Conservation (phyloP, 495 filamentous ascomycete genomes). For the Penicillium psychrofluorescens region DNA sequence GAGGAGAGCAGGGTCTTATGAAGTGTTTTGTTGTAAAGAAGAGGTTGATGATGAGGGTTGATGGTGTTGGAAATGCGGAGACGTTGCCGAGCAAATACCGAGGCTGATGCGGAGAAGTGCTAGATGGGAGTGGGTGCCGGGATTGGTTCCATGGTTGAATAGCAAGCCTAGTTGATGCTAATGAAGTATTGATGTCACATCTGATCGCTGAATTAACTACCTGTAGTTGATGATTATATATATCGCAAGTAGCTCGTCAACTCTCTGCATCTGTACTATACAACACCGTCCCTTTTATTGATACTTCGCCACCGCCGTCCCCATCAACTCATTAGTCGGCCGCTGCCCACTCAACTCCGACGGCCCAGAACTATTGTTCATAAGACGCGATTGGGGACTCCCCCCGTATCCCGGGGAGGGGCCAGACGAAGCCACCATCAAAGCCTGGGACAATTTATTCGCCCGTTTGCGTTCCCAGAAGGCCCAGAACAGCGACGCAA, state of each 20-base stretch:
- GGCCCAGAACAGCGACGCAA: conserved; percentile 21
- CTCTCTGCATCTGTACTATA: no score
- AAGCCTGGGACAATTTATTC: conserved; percentile 1
- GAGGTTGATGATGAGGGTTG: background rate
- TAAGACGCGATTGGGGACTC: background rate
- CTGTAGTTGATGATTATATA: no score
- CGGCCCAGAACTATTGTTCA: conserved; percentile 1
- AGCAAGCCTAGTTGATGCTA: no score
- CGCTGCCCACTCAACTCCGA: conserved; percentile 4
- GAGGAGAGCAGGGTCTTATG: background rate
- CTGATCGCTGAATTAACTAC: no score
- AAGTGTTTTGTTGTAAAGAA: background rate
- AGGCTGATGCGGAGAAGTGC: conserved; percentile 18
- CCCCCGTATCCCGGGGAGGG: background rate
- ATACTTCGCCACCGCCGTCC: background rate
- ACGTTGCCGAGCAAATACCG: conserved; percentile 14
- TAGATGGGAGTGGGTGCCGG: background rate
- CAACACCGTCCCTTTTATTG: no score
- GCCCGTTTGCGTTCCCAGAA: conserved; percentile 17
- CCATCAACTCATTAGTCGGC: conserved; percentile 7
- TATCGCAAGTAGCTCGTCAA: no score
- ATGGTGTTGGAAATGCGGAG: conserved; percentile 13
- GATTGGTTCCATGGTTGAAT: no score
- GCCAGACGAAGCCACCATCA: background rate
- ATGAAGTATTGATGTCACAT: no score